Conservation (phyloP, 1,139 yeast genomes). For the Scheffersomyces insectosa region DNA sequence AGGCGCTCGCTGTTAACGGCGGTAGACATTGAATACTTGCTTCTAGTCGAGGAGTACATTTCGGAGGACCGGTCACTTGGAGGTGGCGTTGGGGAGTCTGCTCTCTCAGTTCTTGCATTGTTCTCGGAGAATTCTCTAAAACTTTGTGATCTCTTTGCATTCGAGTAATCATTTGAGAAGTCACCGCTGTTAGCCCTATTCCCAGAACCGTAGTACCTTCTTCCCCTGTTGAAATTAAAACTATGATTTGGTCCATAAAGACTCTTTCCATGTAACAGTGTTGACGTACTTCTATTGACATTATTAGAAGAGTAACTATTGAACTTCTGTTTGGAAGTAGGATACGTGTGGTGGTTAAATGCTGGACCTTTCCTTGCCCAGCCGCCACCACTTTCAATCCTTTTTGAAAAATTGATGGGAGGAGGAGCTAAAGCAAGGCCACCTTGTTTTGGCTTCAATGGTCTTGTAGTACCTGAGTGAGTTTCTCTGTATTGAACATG, state of each 20-base stretch:
- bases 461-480: slow-evolving; percentile 25
- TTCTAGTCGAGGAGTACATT: background rate
- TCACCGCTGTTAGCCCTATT: too few species aligned
- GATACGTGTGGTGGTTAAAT: background rate
- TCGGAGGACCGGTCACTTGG: background rate
- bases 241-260: background rate
- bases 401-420: slow-evolving; percentile 56
- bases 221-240: background rate
- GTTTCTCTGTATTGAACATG: slow-evolving; percentile 81
- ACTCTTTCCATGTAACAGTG: background rate
- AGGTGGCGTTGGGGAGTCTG: background rate
- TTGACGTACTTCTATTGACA: slow-evolving; percentile 8
- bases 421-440: slow-evolving; percentile 69
- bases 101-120: background rate
- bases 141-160: background rate
- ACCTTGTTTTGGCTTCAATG: slow-evolving; percentile 8
- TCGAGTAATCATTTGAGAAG: background rate
- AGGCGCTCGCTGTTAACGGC: background rate
- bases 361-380: too few species aligned
- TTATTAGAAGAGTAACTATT: slow-evolving; percentile 15
- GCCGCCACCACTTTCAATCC: slow-evolving; percentile 1
- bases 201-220: background rate
- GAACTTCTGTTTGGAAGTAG: slow-evolving; percentile 5
- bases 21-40: background rate
- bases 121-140: background rate